A percentile compares a stretch with the other conserved stretches of the same genome.
Conservation (phyloP, 208 protist genomes). For the Trypanosoma brucei region DNA sequence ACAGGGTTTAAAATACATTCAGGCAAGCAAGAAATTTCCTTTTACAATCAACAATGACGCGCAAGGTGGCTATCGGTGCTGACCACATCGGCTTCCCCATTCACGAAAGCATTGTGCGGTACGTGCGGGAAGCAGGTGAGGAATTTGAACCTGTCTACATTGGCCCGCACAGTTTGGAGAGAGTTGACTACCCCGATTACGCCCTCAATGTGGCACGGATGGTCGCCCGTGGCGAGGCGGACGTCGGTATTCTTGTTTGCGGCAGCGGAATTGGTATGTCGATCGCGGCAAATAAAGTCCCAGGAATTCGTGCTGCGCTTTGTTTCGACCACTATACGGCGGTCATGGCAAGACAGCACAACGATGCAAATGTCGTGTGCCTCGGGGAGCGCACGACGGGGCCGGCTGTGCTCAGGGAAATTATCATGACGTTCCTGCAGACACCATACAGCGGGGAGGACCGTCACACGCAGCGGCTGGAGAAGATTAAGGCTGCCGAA, state of each 20-base stretch:
- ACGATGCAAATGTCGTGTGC: constrained; percentile 92
- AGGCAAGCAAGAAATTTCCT: no score
- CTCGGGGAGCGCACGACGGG: constrained; percentile 82
- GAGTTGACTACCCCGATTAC: constrained; percentile 93
- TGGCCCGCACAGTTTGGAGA: constrained; percentile 38
- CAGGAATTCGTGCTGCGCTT: constrained; percentile 89
- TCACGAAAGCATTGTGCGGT: constrained; percentile 60
- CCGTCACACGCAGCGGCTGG: constrained; percentile 62
- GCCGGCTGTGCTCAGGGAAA: constrained; percentile 78
- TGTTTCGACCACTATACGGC: constrained; percentile 92
- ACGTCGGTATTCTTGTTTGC: constrained; percentile 87
- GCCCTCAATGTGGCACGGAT: constrained; percentile 58
- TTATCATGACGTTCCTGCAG: constrained; percentile 81
- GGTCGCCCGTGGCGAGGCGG: constrained; percentile 55
- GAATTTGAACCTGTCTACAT: constrained; percentile 74
- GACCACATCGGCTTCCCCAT: constrained; percentile 82
- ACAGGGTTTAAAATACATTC: not conserved
- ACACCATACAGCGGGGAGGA: constrained; percentile 79
- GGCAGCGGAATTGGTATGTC: constrained; percentile 94
- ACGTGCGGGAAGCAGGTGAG: constrained; percentile 38
- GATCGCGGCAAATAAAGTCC: constrained; percentile 94
- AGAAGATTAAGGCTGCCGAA: constrained; percentile 44
- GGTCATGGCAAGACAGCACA: constrained; percentile 81
- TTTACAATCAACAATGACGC: constrained; percentile 29
- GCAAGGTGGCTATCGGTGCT: constrained; percentile 75